phyloP scores from a whole-genome alignment of 2,329 filamentous ascomycete species.

The Gremmenia infestans region DNA sequence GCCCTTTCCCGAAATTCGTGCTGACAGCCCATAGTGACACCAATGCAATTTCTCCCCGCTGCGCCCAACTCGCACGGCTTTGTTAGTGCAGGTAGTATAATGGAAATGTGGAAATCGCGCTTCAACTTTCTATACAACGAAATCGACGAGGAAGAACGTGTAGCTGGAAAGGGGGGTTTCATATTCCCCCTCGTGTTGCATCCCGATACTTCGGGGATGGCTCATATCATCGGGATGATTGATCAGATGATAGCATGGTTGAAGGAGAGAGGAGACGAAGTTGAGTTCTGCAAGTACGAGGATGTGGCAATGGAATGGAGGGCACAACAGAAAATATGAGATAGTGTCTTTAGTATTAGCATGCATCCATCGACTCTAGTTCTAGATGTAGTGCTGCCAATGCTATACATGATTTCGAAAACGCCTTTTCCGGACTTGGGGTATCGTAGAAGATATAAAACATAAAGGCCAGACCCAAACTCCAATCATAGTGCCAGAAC shows the following conservation, averaged over 20 bases:
- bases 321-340: conserved; percentile 6
- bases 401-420: not conserved
- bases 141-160: conserved; percentile 35
- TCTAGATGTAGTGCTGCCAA: not conserved
- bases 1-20: not conserved
- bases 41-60: conserved; percentile 31
- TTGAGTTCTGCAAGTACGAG: conserved; percentile 42
- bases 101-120: conserved; percentile 39
- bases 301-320: conserved; percentile 34
- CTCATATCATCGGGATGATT: conserved; percentile 47
- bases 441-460: not conserved
- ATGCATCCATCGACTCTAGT: not conserved
- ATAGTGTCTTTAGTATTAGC: not conserved
- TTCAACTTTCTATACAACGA: conserved; percentile 22
- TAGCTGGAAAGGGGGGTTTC: conserved; percentile 31
- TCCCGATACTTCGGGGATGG: conserved; percentile 55
- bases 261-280: conserved; percentile 38
- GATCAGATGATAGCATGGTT: conserved; percentile 45
- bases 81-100: conserved; percentile 42
- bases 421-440: not conserved
- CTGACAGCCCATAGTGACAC: conserved; percentile 14
- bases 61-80: conserved; percentile 43
- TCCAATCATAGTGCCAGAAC: not conserved
- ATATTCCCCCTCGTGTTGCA: conserved; percentile 51
- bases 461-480: not conserved